A percentile compares a stretch with the other conserved stretches of the same genome.
phyloP scores from a whole-genome alignment of 1,284 basidiomycete species.

The Grifola frondosa region DNA sequence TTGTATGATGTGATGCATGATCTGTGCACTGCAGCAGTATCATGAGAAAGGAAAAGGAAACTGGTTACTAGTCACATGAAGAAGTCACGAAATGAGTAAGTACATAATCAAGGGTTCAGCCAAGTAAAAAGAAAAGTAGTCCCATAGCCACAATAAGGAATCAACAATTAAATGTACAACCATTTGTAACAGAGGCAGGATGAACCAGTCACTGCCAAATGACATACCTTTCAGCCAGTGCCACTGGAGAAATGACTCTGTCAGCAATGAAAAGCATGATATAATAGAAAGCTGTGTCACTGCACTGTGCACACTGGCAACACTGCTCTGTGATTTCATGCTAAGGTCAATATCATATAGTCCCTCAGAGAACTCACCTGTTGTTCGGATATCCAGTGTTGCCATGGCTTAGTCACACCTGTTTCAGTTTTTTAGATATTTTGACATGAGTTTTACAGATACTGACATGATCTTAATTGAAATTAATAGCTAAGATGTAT shows the following conservation, averaged over 20 bases:
- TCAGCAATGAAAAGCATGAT: constrained; percentile 10
- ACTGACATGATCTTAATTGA: too few relatives aligned
- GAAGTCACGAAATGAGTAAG: too few relatives aligned
- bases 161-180: constrained; percentile 14
- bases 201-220: constrained; percentile 32
- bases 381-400: constrained; percentile 9
- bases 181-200: constrained; percentile 9
- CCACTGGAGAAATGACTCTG: constrained; percentile 24
- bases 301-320: background rate
- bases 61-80: too few relatives aligned
- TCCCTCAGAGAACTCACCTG: constrained; percentile 17
- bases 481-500: too few relatives aligned
- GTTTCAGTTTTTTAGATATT: too few relatives aligned
- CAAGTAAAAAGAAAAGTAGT: too few relatives aligned
- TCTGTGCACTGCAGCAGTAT: too few relatives aligned
- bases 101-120: too few relatives aligned
- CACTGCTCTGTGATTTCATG: background rate
- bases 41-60: too few relatives aligned
- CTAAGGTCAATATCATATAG: constrained; percentile 21
- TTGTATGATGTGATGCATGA: too few relatives aligned
- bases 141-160: constrained; percentile 25
- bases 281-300: background rate
- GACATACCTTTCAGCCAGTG: constrained; percentile 33
- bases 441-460: too few relatives aligned
- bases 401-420: too few relatives aligned